Conservation (phyloP, 495 filamentous ascomycete species). For the Cercophora samala region DNA sequence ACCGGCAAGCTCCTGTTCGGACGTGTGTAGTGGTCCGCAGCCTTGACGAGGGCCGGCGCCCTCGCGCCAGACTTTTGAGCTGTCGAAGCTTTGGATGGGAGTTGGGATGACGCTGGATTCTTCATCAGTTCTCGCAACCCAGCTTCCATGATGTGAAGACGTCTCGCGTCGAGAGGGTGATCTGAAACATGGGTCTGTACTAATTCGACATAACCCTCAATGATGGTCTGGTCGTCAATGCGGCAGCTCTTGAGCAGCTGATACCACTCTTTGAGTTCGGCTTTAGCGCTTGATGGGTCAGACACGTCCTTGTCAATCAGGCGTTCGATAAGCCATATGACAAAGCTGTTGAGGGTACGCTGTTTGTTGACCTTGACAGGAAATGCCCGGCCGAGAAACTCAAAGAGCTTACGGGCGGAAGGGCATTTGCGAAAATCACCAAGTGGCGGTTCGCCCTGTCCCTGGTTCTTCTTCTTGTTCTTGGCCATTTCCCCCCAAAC, state of each 20-base stretch:
- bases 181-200: slow-evolving; percentile 17
- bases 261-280: slow-evolving; percentile 22
- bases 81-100: neutral
- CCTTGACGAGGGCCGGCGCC: no score
- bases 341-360: slow-evolving; percentile 23
- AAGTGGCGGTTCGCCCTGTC: slow-evolving; percentile 10
- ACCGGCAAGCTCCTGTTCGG: no score
- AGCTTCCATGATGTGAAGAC: slow-evolving; percentile 27
- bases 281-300: slow-evolving; percentile 15
- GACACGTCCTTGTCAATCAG: slow-evolving; percentile 30
- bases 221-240: slow-evolving; percentile 19
- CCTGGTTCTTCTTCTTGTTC: slow-evolving; percentile 13
- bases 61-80: no score
- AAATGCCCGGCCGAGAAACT: slow-evolving; percentile 15
- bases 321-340: slow-evolving; percentile 36
- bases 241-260: slow-evolving; percentile 6
- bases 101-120: neutral
- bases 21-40: no score
- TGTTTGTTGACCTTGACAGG: slow-evolving; percentile 12
- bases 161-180: slow-evolving; percentile 23
- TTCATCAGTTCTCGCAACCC: slow-evolving; percentile 21
- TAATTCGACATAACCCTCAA: slow-evolving; percentile 31
- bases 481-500: slow-evolving; percentile 8
- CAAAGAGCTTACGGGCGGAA: slow-evolving; percentile 23
- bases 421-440: neutral